phyloP scores from a whole-genome alignment of 2,329 filamentous ascomycete species.

The Talaromyces sp. region DNA sequence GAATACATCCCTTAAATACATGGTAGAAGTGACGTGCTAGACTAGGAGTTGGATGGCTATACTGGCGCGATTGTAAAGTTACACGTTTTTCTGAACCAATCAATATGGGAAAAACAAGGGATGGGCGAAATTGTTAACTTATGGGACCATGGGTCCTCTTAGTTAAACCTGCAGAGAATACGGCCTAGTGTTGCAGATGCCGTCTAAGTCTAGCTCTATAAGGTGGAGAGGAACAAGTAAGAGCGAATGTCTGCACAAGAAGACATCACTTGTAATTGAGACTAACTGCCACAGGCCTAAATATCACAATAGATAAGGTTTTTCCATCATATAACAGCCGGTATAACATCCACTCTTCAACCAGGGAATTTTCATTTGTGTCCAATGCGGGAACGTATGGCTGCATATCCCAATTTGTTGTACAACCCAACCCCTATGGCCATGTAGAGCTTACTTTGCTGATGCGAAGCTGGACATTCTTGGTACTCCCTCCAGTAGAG shows the following conservation, averaged over 20 bases:
- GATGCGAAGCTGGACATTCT: conserved; percentile 11
- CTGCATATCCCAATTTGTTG: neutral
- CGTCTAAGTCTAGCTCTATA: neutral
- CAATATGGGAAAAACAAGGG: neutral
- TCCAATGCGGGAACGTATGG: neutral
- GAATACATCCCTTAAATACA: too few species aligned
- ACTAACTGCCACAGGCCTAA: neutral
- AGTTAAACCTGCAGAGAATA: neutral
- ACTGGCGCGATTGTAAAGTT: too few species aligned
- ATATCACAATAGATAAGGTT: neutral
- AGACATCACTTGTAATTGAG: neutral
- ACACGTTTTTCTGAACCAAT: neutral
- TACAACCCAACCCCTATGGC: conserved; percentile 1
- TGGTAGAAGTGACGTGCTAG: conserved; percentile 1
- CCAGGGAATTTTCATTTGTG: neutral
- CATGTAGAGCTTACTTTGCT: conserved; percentile 12
- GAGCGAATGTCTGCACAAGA: neutral
- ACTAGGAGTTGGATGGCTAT: neutral
- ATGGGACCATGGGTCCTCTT: neutral
- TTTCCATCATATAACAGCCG: neutral
- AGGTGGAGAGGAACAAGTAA: neutral
- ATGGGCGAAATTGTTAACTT: neutral
- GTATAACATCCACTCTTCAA: neutral
- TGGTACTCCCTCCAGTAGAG: conserved; percentile 14
- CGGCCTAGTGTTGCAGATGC: neutral